Conservation (phyloP, 1,284 basidiomycete species). For the Ustilago trichophora region DNA sequence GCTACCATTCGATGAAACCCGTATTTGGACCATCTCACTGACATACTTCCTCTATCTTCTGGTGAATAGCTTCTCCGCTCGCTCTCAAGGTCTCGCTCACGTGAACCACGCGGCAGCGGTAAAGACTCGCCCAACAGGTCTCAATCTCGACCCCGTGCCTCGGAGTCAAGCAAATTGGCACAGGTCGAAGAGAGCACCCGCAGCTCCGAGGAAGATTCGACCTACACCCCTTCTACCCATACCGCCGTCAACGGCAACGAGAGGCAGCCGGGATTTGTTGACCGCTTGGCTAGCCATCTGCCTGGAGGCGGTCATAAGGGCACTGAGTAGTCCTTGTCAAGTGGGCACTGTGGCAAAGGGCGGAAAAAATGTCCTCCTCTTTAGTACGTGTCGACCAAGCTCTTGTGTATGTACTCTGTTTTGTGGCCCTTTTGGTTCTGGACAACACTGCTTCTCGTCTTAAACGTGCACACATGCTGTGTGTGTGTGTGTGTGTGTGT, state of each 20-base stretch:
- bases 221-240: constrained; percentile 9
- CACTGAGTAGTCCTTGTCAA: too few species aligned
- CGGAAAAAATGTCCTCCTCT: too few species aligned
- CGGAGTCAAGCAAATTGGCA: constrained; percentile 45
- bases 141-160: constrained; percentile 33
- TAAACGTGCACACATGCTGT: not conserved
- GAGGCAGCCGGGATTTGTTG: constrained; percentile 14
- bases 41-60: not conserved
- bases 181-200: constrained; percentile 49
- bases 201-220: constrained; percentile 37
- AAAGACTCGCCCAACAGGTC: constrained; percentile 43
- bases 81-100: constrained; percentile 60
- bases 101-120: constrained; percentile 48
- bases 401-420: not conserved
- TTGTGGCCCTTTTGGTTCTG: not conserved
- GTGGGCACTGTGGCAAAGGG: too few species aligned
- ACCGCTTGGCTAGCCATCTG: constrained; percentile 33
- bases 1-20: too few species aligned
- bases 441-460: not conserved
- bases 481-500: not conserved
- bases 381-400: too few species aligned
- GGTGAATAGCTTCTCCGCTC: constrained; percentile 49
- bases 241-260: not conserved
- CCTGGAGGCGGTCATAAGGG: constrained; percentile 11
- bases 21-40: not conserved